Base-by-base conservation (phyloP, 257 asterid species). In the Jasminum sambac region DNA sequence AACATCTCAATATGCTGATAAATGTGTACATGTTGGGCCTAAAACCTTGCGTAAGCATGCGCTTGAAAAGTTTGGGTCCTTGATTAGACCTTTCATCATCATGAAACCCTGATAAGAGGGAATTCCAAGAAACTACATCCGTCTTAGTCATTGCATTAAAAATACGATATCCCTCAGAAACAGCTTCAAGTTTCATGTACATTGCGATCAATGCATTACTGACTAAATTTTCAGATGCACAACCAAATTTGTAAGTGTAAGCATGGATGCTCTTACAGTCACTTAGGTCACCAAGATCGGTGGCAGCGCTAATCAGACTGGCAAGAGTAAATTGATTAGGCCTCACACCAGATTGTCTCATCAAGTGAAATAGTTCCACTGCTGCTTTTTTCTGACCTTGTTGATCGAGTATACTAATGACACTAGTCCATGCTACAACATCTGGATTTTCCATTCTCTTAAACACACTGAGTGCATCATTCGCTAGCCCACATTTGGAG, bases 311-410 rank as follows among this genome's bases (percentile, higher is more conserved):
- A 64, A 81, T 77, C 70, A 87, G 71, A 79, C 86, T 84, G 25
- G 98, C 80, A 37, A 92, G 83, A 37, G 96, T 85, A 79, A 84
- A 92, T 73, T 90, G 88, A 73, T 92, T 92, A 72, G 97, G 96
- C 68, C 75, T 79, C 76, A 82, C 48, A 71, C 87, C 92, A 12
- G 87, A 83, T 71, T 44, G 76, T 74, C 80, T 80, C 96, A 92
- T 90, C 79, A 55, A 75, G 79, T 39, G 68, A 77, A 90, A 92
- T 71, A 88, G 69, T 50, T 88, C 73, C 36, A 80, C 79, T 63
- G 98, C 96, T 77, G 87, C 90, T 77, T 71, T 85, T 60, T 80
- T 86, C 72, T 73, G 77, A 72, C 98, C 98, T 69, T 90, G 85
- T 70, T 84, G 92, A 83, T 83, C 90, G 75, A 87, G 84, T 50